Percentiles rank a stretch among this genome's conserved stretches.
These are phyloP conservation scores for Ziziphus jujuba DNA, from an alignment of 306 rosid genomes.

Conservation along the genomic window DNA sequence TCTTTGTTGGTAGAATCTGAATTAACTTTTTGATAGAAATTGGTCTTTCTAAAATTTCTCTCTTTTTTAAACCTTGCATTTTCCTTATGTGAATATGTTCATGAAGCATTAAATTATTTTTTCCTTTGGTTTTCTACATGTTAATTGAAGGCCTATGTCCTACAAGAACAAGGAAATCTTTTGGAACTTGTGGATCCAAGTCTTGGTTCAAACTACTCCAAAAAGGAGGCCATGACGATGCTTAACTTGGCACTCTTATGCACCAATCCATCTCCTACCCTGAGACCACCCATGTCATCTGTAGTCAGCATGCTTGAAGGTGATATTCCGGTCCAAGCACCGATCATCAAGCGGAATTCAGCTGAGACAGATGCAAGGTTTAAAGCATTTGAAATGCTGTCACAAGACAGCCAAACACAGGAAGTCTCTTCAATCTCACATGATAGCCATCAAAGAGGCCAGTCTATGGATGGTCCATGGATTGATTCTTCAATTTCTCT, in stretches of 20 bases:
- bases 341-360: slow-evolving; percentile 41
- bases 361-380: slow-evolving; percentile 45
- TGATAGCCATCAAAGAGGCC: slow-evolving; percentile 39
- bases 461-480: slow-evolving; percentile 64
- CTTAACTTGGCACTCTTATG: slow-evolving; percentile 68
- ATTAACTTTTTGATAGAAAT: neutral
- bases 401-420: slow-evolving; percentile 56
- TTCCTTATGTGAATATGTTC: neutral
- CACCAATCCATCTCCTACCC: slow-evolving; percentile 89
- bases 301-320: slow-evolving; percentile 92
- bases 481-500: slow-evolving; percentile 49
- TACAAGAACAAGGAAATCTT: slow-evolving; percentile 91
- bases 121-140: slow-evolving; percentile 22
- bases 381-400: slow-evolving; percentile 57
- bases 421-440: slow-evolving; percentile 42
- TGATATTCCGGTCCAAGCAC: slow-evolving; percentile 52
- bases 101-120: neutral
- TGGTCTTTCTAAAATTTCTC: too few relatives aligned
- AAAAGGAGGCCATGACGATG: slow-evolving; percentile 70
- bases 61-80: neutral
- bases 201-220: slow-evolving; percentile 57
- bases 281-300: slow-evolving; percentile 81
- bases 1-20: neutral
- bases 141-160: slow-evolving; percentile 64
- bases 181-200: slow-evolving; percentile 71